Evolutionary conservation across 2,329 filamentous ascomycete species (phyloP).

Genomic region (Fusarium luffae): DNA sequence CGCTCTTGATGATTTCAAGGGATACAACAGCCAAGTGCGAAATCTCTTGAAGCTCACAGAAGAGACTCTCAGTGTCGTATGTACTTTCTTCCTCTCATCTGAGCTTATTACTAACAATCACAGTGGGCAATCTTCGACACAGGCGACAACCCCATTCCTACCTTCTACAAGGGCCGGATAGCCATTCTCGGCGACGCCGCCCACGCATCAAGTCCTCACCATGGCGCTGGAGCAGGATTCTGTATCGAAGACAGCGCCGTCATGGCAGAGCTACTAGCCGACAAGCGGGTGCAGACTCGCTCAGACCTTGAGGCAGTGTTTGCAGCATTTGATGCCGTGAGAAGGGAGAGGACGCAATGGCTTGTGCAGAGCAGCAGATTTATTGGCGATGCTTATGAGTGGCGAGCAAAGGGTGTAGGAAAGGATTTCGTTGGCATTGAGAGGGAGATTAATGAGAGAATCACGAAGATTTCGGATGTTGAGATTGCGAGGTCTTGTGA

Average conservation of each 20-base stretch:
- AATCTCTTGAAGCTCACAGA: conserved; percentile 47
- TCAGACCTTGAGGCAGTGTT: conserved; percentile 42
- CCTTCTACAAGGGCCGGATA: conserved; percentile 56
- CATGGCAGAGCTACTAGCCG: conserved; percentile 58
- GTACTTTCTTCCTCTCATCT: neutral
- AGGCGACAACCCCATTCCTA: conserved; percentile 55
- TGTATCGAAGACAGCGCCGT: conserved; percentile 63
- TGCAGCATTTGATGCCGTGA: conserved; percentile 61
- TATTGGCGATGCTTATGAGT: conserved; percentile 56
- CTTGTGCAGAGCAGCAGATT: conserved; percentile 62
- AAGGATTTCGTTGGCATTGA: conserved; percentile 31
- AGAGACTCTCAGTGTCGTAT: conserved; percentile 41
- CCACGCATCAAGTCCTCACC: conserved; percentile 70
- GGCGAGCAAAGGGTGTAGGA: conserved; percentile 49
- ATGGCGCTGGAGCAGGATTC: conserved; percentile 68
- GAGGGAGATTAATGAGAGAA: conserved; percentile 33
- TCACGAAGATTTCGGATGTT: conserved; percentile 20
- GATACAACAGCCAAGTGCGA: conserved; percentile 48
- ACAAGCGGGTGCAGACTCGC: conserved; percentile 49
- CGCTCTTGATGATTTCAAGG: conserved; percentile 51
- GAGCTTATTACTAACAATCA: neutral
- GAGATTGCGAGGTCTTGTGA: conserved; percentile 19
- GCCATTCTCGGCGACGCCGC: conserved; percentile 71
- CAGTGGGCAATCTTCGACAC: conserved; percentile 62
- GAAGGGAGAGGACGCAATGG: conserved; percentile 61